Conservation (phyloP, 805 yeast species). For the Candida wancherniae region DNA sequence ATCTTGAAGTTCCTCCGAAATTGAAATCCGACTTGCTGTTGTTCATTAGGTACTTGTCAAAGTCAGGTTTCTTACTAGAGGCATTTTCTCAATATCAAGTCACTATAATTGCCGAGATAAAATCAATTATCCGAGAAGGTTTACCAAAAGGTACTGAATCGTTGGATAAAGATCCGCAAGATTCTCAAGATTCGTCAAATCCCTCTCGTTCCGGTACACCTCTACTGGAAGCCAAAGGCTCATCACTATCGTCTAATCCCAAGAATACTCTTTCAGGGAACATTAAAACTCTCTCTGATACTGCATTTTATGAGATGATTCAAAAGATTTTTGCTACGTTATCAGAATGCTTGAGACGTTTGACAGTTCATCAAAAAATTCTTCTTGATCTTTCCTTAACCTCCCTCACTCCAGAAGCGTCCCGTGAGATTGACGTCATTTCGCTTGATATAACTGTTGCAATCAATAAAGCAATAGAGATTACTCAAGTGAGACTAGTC, state of each 20-base stretch:
- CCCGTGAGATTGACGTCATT: conserved; percentile 39
- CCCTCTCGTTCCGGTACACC: conserved; percentile 1
- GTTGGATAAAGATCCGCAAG: neutral
- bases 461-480: conserved; percentile 62
- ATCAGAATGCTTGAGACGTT: conserved; percentile 68
- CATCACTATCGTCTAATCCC: conserved; percentile 2
- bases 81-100: conserved; percentile 68
- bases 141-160: conserved; percentile 7
- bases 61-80: conserved; percentile 55
- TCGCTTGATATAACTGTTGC: conserved; percentile 63
- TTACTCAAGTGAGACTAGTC: conserved; percentile 71
- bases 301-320: conserved; percentile 72
- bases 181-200: conserved; percentile 5
- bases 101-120: conserved; percentile 62
- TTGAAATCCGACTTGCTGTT: conserved; percentile 42
- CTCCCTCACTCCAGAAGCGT: conserved; percentile 21
- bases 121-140: conserved; percentile 54
- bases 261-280: conserved; percentile 25
- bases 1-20: conserved; percentile 32
- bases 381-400: conserved; percentile 62
- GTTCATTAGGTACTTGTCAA: conserved; percentile 51
- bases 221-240: neutral
- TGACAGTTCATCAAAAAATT: conserved; percentile 74
- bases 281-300: conserved; percentile 63
- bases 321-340: conserved; percentile 54